Percentiles rank a stretch among this genome's conserved stretches.
Conservation (phyloP, 2,329 filamentous ascomycete species). For the Lachnellula arida region DNA sequence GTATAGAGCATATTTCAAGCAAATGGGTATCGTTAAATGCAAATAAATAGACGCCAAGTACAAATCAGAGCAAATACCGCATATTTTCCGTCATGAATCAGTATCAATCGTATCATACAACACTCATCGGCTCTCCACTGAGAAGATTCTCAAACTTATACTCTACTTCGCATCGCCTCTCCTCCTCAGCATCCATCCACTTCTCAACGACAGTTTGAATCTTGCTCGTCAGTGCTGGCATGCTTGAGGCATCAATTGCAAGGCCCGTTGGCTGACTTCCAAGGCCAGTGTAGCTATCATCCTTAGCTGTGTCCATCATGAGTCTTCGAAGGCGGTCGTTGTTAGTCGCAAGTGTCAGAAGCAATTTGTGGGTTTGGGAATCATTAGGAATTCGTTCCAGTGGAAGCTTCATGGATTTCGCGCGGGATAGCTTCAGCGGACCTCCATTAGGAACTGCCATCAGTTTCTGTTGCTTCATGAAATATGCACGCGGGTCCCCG, state of each 20-base stretch:
- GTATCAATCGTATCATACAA: slow-evolving; percentile 1
- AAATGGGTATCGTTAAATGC: slow-evolving; percentile 26
- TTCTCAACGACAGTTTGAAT: slow-evolving; percentile 15
- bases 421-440: slow-evolving; percentile 18
- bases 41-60: slow-evolving; percentile 15
- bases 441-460: slow-evolving; percentile 8
- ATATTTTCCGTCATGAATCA: slow-evolving; percentile 1
- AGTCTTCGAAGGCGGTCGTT: slow-evolving; percentile 7
- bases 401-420: slow-evolving; percentile 27
- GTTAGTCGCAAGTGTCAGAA: slow-evolving; percentile 13
- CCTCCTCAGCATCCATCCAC: slow-evolving; percentile 15
- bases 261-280: slow-evolving; percentile 19
- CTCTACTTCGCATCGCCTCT: slow-evolving; percentile 12
- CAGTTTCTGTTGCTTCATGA: slow-evolving; percentile 28
- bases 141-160: slow-evolving; percentile 20
- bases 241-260: slow-evolving; percentile 8
- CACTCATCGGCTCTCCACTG: not conserved
- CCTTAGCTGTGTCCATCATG: slow-evolving; percentile 1
- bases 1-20: slow-evolving; percentile 9
- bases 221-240: slow-evolving; percentile 5
- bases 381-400: slow-evolving; percentile 25
- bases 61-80: slow-evolving; percentile 6
- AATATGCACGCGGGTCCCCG: slow-evolving; percentile 29
- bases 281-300: slow-evolving; percentile 20
- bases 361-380: slow-evolving; percentile 18